Percentiles rank a stretch among this genome's conserved stretches.
Evolutionary conservation across 1,284 basidiomycete species (phyloP).

Genomic region (Schizophyllum commune): DNA sequence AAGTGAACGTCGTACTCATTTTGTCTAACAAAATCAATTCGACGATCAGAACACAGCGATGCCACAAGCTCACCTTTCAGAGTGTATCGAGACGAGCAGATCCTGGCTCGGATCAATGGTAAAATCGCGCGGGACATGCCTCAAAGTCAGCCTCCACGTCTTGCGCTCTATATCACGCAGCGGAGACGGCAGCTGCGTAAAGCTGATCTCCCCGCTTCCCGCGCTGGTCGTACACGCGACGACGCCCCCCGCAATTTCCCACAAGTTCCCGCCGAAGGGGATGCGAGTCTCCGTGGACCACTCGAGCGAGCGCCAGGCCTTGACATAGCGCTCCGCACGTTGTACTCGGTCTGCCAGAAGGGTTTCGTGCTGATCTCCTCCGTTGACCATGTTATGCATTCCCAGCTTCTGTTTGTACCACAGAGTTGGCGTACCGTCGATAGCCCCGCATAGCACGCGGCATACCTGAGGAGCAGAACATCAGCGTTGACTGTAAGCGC

Average conservation of each 20-base stretch:
- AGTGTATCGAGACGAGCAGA: slow-evolving; percentile 14
- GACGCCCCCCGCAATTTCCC: slow-evolving; percentile 17
- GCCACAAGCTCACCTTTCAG: slow-evolving; percentile 5
- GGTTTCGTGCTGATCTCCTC: background rate
- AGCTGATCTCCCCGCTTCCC: slow-evolving; percentile 6
- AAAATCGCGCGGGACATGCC: slow-evolving; percentile 12
- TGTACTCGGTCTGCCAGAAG: background rate
- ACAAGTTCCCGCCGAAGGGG: slow-evolving; percentile 6
- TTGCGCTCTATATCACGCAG: slow-evolving; percentile 9
- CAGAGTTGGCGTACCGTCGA: background rate
- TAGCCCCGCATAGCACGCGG: background rate
- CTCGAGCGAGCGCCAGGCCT: background rate
- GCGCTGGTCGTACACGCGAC: slow-evolving; percentile 7
- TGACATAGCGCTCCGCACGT: background rate
- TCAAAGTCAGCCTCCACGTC: slow-evolving; percentile 12
- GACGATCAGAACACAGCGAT: too few relatives aligned
- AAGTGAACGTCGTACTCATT: slow-evolving; percentile 2
- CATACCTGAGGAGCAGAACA: background rate
- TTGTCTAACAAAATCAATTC: background rate
- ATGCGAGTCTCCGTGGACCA: background rate
- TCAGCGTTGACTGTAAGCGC: background rate
- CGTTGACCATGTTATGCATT: background rate
- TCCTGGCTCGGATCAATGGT: slow-evolving; percentile 17
- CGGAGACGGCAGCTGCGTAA: slow-evolving; percentile 14
- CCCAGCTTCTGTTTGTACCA: background rate